A percentile compares a stretch with the other conserved stretches of the same genome.
These are phyloP conservation scores for Amniculicola lignicola DNA, from an alignment of 495 filamentous ascomycete species.

Conservation along the genomic window DNA sequence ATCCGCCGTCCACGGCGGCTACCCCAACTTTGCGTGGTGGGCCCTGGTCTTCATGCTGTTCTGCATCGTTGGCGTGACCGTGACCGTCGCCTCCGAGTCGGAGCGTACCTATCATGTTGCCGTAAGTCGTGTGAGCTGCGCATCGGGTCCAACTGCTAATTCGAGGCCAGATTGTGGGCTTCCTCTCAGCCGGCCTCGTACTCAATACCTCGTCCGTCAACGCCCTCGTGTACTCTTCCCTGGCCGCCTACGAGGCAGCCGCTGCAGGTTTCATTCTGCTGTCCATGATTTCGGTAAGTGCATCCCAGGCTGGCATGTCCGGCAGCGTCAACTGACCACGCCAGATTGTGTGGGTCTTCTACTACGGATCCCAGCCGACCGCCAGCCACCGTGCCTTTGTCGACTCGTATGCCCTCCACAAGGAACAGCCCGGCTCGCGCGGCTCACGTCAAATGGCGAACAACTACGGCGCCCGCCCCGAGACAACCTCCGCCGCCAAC, in stretches of 20 bases:
- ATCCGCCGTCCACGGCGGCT: slow-evolving; percentile 56
- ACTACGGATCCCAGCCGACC: slow-evolving; percentile 89
- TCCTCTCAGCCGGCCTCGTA: slow-evolving; percentile 75
- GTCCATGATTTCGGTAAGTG: slow-evolving; percentile 82
- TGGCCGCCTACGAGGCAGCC: slow-evolving; percentile 74
- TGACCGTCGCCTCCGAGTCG: slow-evolving; percentile 77
- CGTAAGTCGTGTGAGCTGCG: slow-evolving; percentile 47
- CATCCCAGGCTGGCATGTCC: not conserved
- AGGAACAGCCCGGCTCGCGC: slow-evolving; percentile 57
- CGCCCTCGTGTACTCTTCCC: slow-evolving; percentile 66
- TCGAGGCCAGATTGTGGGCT: slow-evolving; percentile 66
- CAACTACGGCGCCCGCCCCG: slow-evolving; percentile 61
- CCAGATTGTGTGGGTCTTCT: slow-evolving; percentile 97
- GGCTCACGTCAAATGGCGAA: slow-evolving; percentile 67
- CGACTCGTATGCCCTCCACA: slow-evolving; percentile 92
- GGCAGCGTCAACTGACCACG: not conserved
- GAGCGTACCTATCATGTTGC: slow-evolving; percentile 86
- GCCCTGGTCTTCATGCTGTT: slow-evolving; percentile 79
- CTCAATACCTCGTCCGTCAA: slow-evolving; percentile 82
- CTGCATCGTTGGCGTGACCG: slow-evolving; percentile 70
- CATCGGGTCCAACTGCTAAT: slow-evolving; percentile 34
- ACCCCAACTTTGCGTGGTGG: slow-evolving; percentile 91
- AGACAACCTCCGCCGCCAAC: slow-evolving; percentile 70
- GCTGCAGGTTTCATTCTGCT: slow-evolving; percentile 94
- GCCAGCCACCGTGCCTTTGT: slow-evolving; percentile 86